Evolutionary conservation across 192 early-diverging fungal species (phyloP).

Genomic region (Umbelopsis sp.): DNA sequence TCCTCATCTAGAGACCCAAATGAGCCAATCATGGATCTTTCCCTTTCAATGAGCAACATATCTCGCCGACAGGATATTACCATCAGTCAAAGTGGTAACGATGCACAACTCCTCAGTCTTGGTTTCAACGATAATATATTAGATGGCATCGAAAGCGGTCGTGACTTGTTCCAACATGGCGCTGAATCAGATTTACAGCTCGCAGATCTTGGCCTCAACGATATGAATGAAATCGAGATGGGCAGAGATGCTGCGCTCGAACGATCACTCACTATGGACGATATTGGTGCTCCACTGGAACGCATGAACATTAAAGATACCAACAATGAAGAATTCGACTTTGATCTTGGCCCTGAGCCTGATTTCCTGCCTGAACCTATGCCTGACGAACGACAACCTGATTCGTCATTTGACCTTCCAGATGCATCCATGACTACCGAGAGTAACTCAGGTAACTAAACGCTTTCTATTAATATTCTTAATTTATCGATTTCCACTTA

Average conservation of each 20-base stretch:
- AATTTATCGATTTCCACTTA: background rate
- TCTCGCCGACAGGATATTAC: slow-evolving; percentile 77
- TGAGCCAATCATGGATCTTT: slow-evolving; percentile 18
- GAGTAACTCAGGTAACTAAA: background rate
- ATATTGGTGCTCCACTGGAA: slow-evolving; percentile 27
- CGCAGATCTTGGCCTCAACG: slow-evolving; percentile 52
- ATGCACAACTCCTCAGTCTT: slow-evolving; percentile 6
- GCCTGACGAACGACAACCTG: background rate
- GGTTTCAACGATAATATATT: slow-evolving; percentile 15
- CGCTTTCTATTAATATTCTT: background rate
- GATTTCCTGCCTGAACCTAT: background rate
- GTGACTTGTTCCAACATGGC: slow-evolving; percentile 22
- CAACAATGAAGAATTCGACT: slow-evolving; percentile 36
- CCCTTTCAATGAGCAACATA: slow-evolving; percentile 42
- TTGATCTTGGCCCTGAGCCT: slow-evolving; percentile 33
- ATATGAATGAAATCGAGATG: slow-evolving; percentile 50
- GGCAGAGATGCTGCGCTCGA: slow-evolving; percentile 57
- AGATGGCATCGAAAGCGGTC: slow-evolving; percentile 11
- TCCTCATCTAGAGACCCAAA: background rate
- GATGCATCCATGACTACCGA: slow-evolving; percentile 7
- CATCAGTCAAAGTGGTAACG: slow-evolving; percentile 36
- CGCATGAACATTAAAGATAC: slow-evolving; percentile 28
- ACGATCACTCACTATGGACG: slow-evolving; percentile 33
- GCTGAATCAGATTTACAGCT: slow-evolving; percentile 12
- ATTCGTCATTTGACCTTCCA: slow-evolving; percentile 8